Base-by-base conservation (phyloP, 2,329 filamentous ascomycete genomes). In the Paracorniculantispora psalliotae region DNA sequence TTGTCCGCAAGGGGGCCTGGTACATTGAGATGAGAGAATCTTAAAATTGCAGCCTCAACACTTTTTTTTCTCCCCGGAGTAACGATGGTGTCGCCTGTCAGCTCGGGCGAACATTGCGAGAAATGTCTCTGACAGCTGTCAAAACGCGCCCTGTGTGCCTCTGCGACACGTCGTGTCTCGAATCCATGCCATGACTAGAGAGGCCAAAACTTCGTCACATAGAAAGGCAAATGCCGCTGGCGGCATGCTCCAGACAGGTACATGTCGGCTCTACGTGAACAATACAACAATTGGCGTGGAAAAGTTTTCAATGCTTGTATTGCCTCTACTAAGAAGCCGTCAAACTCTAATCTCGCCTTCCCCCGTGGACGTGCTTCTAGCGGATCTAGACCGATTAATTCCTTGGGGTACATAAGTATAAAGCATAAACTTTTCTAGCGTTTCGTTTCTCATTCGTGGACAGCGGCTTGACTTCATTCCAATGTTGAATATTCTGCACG, bases 261-360 rank as follows among this genome's bases (percentile, higher is more conserved):
- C n/a, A n/a, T n/a, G 30, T 33, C 30, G 6, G 6, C 30, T 33
- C 6, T 33, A 19, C 21, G 13, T 23, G 41, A 25, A 13, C 12
- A 23, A 9, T 44, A 9, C 41, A 44, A 9, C 41, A 21, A 25
- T 12, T 25, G 41, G 10, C 41, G 19, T 10, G 8, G 8, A 10
- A 23, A 25, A 23, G 10, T 44, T 44, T 44, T 44, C 19, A 6
- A n/a, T 21, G 4, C 19, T 10, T 25, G 10, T 3, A 55, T 55
- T 23, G 30, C 28, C 25, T 26, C n/a, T 23, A 41, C 17, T 48
- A 35, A 39, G 19, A 39, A 26, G 44, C 41, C 19, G 19, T 13
- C 13, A 35, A 55, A 55, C 41, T 55, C 41, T 55, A 55, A 46
- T 25, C 26, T 37, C 52, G 51, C 37, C 37, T 54, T 54, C 1